These are phyloP conservation scores for Chrysosphaeria jannelii DNA, from an alignment of 2,329 filamentous ascomycete genomes.

Conservation along the genomic window DNA sequence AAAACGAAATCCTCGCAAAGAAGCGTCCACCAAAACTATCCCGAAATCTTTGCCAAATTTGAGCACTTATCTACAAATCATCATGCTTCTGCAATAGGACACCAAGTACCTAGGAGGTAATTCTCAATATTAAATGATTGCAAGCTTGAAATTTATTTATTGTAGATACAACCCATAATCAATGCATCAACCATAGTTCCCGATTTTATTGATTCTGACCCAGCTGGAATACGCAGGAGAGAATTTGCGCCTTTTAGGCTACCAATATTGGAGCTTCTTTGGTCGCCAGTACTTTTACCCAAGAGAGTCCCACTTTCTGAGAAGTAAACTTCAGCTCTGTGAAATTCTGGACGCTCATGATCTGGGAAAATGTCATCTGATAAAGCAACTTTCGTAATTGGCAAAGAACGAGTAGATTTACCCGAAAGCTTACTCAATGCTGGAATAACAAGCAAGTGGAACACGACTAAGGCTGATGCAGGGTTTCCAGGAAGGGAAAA, in stretches of 20 bases:
- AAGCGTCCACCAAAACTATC: too few relatives aligned
- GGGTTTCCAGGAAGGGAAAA: slow-evolving; percentile 89
- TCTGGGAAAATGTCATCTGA: slow-evolving; percentile 49
- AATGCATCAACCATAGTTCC: slow-evolving; percentile 48
- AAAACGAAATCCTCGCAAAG: too few relatives aligned
- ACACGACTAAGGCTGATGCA: slow-evolving; percentile 71
- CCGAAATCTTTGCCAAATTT: neutral
- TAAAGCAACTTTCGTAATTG: slow-evolving; percentile 38
- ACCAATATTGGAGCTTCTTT: slow-evolving; percentile 69
- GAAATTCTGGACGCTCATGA: slow-evolving; percentile 55
- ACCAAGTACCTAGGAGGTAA: neutral
- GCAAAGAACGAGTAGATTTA: slow-evolving; percentile 33
- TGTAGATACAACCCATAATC: slow-evolving; percentile 30
- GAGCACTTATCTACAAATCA: neutral
- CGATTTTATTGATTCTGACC: slow-evolving; percentile 30
- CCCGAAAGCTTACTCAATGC: slow-evolving; percentile 53
- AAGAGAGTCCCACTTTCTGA: slow-evolving; percentile 41
- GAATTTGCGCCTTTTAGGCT: slow-evolving; percentile 77
- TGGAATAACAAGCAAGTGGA: slow-evolving; percentile 80
- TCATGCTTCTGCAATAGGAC: slow-evolving; percentile 3
- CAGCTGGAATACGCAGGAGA: slow-evolving; percentile 42
- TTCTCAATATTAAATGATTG: neutral
- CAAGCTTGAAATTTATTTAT: too few relatives aligned
- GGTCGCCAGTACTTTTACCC: slow-evolving; percentile 62
- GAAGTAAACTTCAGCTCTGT: slow-evolving; percentile 46